These are phyloP conservation scores for Fusarium sp. DNA, from an alignment of 2,329 filamentous ascomycete species.

Conservation along the genomic window DNA sequence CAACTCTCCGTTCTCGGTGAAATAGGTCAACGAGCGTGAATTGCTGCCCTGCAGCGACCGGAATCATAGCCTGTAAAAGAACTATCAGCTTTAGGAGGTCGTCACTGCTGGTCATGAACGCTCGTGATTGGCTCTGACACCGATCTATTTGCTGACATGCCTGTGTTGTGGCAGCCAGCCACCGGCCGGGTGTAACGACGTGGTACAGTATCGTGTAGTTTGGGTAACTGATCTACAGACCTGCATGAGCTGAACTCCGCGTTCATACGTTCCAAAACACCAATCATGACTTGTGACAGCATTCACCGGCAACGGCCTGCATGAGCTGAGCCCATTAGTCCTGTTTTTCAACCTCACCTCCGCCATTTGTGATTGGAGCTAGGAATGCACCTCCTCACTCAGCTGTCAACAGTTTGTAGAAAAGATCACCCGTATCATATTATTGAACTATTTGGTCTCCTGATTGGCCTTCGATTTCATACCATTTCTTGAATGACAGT, in stretches of 20 bases:
- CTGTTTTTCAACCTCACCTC: background rate
- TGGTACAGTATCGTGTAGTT: background rate
- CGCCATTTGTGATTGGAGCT: background rate
- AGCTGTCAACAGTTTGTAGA: background rate
- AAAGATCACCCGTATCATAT: background rate
- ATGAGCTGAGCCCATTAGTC: background rate
- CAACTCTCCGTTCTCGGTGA: no score
- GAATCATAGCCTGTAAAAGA: no score
- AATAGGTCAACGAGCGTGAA: background rate
- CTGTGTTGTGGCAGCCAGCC: background rate
- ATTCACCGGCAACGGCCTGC: background rate
- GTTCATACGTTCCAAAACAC: background rate
- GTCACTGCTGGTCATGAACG: background rate
- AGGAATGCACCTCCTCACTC: no score
- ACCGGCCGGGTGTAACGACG: background rate
- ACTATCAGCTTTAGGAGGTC: background rate
- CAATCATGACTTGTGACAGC: background rate
- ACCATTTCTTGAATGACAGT: background rate
- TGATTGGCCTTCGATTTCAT: background rate
- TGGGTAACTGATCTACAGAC: background rate
- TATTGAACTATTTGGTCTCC: background rate
- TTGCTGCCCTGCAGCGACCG: background rate
- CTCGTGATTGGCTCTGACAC: background rate
- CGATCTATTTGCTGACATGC: slow-evolving; percentile 16
- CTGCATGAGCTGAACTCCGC: background rate